phyloP scores from a whole-genome alignment of 805 yeast genomes.

The Zygotorulaspora danielsina region DNA sequence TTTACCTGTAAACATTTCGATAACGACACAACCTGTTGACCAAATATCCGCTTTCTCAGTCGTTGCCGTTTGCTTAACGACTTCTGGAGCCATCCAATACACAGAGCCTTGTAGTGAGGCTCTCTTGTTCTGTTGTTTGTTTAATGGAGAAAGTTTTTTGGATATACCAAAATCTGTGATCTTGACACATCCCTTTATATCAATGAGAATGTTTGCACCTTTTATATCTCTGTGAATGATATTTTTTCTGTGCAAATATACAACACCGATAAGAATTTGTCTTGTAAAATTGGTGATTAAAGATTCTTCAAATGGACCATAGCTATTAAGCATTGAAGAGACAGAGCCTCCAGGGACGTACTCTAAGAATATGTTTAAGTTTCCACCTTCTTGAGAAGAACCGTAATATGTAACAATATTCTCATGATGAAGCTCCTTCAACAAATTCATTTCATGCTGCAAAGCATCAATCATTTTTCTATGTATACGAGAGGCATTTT shows the following conservation, averaged over 20 bases:
- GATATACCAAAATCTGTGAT: conserved; percentile 87
- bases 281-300: conserved; percentile 65
- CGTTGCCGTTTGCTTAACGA: conserved; percentile 86
- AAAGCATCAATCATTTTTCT: conserved; percentile 70
- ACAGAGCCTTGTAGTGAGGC: conserved; percentile 92
- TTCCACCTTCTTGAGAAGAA: conserved; percentile 67
- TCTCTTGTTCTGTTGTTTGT: conserved; percentile 45
- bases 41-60: conserved; percentile 94
- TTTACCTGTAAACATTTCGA: conserved; percentile 93
- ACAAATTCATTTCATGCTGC: conserved; percentile 72
- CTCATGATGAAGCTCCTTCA: conserved; percentile 79
- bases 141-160: conserved; percentile 56
- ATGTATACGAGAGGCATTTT: conserved; percentile 35
- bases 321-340: conserved; percentile 62
- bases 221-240: conserved; percentile 85
- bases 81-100: conserved; percentile 99
- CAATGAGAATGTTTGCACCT: conserved; percentile 82
- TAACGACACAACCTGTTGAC: conserved; percentile 92
- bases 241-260: conserved; percentile 67
- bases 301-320: conserved; percentile 79
- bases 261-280: conserved; percentile 71
- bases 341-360: conserved; percentile 74
- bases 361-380: conserved; percentile 73
- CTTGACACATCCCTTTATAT: conserved; percentile 74
- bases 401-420: conserved; percentile 92